Base-by-base conservation (phyloP, 2,329 filamentous ascomycete genomes). In the Didymella pinodella region DNA sequence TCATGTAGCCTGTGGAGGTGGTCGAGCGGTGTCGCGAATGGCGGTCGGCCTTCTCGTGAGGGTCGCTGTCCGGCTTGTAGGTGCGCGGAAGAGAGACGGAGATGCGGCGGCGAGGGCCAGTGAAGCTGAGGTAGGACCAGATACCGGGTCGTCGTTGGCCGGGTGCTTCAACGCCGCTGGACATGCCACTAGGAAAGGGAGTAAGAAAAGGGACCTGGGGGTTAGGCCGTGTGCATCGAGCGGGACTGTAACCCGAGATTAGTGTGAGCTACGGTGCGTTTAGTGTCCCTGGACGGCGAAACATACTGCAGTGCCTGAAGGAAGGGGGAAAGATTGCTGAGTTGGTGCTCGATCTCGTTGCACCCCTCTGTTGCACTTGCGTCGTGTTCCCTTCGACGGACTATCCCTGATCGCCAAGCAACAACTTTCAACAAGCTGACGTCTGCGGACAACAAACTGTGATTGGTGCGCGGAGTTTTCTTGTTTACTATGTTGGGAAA, bases 121-220 rank as follows among this genome's bases (percentile, higher is more conserved):
- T 71, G 67, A 83, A 81, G 64, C 80, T 79, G 64, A 84, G 76
- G 74, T 85, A 83, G 48, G 83, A 84, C 79, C 82, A 85, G 68
- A 85, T 79, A 66, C 76, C 78, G 66, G 81, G 78, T 70, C 78
- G 79, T 70, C 78, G 76, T 76, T 78, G 79, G 65, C 68, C 68
- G 64, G 63, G 58, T 68, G 79, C 77, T 77, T 83, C 80, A 67
- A 82, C 75, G 65, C 80, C 80, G 78, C 82, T 83, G 78, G 84
- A 86, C 84, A 86, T 86, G 74, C 78, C 65, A 69, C 65, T 61
- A 63, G 54, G 58, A 79, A 58, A 61, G 64, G 61, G 59, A 49
- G 55, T 47, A 61, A 50, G 51, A 48, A 64, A 65, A 65, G 64
- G 67, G 64, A 59, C 61, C 58, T 59, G 52, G 45, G 32, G 48